Evolutionary conservation across 176 grass and related monocot species (phyloP), one percentile per base, ranked within the genome.

Genomic region (Musa acuminata): DNA sequence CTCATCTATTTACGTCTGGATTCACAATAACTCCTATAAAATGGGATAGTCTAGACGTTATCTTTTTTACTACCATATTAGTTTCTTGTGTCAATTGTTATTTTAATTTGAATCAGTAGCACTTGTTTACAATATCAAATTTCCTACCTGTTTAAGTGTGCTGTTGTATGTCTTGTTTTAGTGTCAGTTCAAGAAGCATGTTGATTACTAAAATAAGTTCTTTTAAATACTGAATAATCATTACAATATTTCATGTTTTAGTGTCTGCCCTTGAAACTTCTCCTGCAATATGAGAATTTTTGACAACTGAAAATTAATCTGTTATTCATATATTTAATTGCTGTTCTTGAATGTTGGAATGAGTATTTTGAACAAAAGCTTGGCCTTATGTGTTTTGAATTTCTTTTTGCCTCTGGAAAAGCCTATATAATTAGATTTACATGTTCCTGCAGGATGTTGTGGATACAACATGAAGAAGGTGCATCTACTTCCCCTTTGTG

Each of bases 401-500:
- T 11, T 48, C 16, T 11, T 12, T 59, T 52, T 52, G 16, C 59
- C 52, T 65, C 17, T 16, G 8, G 23, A 51, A 64, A 77, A 9
- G 43, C 8, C 8, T 17, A 52, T 51, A 11, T 62, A n/a, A 51
- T 25, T 0, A 16, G 29, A 50, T 16, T 51, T 51, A 9, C 43
- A 29, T 66, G n/a, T 51, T 51, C 17, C 53, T 53, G 60, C 75
- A 77, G 75, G 49, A 19, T 4, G 48, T 51, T 77, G 75, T 64
- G 75, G 75, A 65, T 77, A 77, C 58, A 60, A 77, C 49, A 9
- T 77, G 59, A 77, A 77, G 75, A 64, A 77, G 75, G 75, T 77
- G 75, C 11, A 20, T 51, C 16, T 26, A 64, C 75, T 64, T 51
- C 12, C 59, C 57, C 58, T 51, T 77, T 64, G 14, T 14, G 72